Percentiles rank a stretch among this genome's conserved stretches.
Conservation (phyloP, 768 basidiomycete genomes). For the Trichaptum fuscoviolaceum region DNA sequence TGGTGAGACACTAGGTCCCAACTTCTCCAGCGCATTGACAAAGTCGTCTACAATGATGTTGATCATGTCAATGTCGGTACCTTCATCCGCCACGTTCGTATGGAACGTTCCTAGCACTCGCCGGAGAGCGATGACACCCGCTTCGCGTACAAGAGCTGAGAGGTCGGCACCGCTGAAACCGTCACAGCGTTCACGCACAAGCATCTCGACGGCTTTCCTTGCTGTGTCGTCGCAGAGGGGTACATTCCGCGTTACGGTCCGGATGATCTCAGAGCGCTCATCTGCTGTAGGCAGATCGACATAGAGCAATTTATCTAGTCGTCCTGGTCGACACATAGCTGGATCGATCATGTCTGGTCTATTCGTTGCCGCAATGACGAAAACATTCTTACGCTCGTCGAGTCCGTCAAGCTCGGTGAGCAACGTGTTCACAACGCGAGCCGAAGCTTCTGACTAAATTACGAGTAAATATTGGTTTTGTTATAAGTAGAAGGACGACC, state of each 20-base stretch:
- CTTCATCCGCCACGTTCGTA: conserved; percentile 40
- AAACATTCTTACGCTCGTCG: conserved; percentile 79
- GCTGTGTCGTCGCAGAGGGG: conserved; percentile 41
- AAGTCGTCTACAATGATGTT: conserved; percentile 68
- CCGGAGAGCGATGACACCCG: conserved; percentile 79
- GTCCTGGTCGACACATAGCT: conserved; percentile 94
- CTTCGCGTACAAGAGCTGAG: conserved; percentile 82
- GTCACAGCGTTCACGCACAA: conserved; percentile 63
- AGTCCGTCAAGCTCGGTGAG: conserved; percentile 93
- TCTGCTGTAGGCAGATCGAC: conserved; percentile 74
- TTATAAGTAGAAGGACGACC: conserved; percentile 20
- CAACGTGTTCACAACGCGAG: conserved; percentile 90
- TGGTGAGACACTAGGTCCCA: conserved; percentile 79
- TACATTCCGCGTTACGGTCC: conserved; percentile 66
- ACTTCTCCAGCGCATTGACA: conserved; percentile 64
- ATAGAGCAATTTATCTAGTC: conserved; percentile 90
- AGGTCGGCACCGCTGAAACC: conserved; percentile 93
- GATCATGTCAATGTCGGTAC: conserved; percentile 25
- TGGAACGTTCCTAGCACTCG: conserved; percentile 65
- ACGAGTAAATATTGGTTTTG: conserved; percentile 7
- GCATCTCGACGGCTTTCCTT: conserved; percentile 27
- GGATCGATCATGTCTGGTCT: conserved; percentile 97
- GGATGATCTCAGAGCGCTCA: conserved; percentile 81
- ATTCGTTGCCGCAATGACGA: conserved; percentile 93
- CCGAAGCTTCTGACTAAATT: conserved; percentile 82